Percentiles rank a stretch among this genome's conserved stretches.
These are phyloP conservation scores for Alternaria triticina DNA, from an alignment of 2,329 filamentous ascomycete genomes.

Conservation along the genomic window DNA sequence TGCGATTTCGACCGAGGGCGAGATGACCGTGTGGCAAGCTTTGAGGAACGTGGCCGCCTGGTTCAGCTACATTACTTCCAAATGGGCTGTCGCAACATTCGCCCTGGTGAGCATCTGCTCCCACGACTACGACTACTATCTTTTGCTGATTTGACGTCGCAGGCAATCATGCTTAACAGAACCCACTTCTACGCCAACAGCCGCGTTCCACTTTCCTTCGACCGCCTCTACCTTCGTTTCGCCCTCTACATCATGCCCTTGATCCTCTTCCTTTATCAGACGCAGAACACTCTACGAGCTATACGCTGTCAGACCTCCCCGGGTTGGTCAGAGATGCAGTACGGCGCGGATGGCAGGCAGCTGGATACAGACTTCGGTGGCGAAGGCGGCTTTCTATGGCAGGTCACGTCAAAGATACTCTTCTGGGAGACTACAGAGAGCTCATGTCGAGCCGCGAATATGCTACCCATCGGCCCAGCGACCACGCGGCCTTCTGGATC, in stretches of 20 bases:
- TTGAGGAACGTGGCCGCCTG: slow-evolving; percentile 79
- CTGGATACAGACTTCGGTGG: slow-evolving; percentile 58
- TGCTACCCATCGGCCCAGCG: slow-evolving; percentile 64
- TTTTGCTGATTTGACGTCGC: slow-evolving; percentile 5
- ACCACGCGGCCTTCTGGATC: slow-evolving; percentile 72
- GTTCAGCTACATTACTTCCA: slow-evolving; percentile 72
- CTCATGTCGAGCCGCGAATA: slow-evolving; percentile 76
- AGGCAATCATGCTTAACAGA: slow-evolving; percentile 86
- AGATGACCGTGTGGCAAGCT: slow-evolving; percentile 57
- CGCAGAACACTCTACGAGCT: slow-evolving; percentile 74
- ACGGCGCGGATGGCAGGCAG: slow-evolving; percentile 52
- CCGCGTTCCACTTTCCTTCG: slow-evolving; percentile 76
- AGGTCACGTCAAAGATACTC: slow-evolving; percentile 73
- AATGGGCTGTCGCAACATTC: slow-evolving; percentile 88
- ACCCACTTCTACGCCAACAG: slow-evolving; percentile 94
- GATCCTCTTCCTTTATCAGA: slow-evolving; percentile 61
- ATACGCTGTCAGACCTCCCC: slow-evolving; percentile 85
- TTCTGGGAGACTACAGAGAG: slow-evolving; percentile 75
- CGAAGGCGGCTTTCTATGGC: slow-evolving; percentile 73
- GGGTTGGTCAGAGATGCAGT: slow-evolving; percentile 54
- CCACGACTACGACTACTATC: background rate
- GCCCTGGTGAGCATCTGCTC: slow-evolving; percentile 63
- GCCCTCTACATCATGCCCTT: slow-evolving; percentile 42
- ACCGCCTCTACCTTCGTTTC: slow-evolving; percentile 63
- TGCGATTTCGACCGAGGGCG: slow-evolving; percentile 36